These are phyloP conservation scores for Nemania diffusa DNA, from an alignment of 2,329 filamentous ascomycete genomes.

Conservation along the genomic window DNA sequence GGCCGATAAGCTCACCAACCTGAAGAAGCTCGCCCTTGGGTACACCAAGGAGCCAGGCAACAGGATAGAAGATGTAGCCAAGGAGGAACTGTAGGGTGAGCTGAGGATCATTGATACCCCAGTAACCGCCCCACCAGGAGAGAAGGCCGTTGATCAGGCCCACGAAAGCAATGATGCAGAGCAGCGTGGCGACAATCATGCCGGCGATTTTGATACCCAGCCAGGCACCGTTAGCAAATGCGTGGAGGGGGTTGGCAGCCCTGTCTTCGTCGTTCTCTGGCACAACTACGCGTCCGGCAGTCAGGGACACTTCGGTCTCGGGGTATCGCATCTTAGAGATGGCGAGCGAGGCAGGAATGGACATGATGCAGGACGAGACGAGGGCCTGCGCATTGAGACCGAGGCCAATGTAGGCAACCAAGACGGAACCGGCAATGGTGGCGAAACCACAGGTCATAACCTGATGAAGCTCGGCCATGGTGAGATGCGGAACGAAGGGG, in stretches of 20 bases:
- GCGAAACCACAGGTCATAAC: conserved; percentile 93
- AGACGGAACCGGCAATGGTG: conserved; percentile 87
- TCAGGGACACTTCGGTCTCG: conserved; percentile 86
- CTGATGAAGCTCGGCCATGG: conserved; percentile 88
- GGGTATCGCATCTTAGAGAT: conserved; percentile 91
- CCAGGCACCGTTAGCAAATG: conserved; percentile 80
- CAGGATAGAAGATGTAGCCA: conserved; percentile 76
- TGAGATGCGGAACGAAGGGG: conserved; percentile 86
- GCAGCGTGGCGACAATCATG: conserved; percentile 76
- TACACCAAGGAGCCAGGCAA: conserved; percentile 78
- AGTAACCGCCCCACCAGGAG: conserved; percentile 78
- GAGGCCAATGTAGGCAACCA: conserved; percentile 86
- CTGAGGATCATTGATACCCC: conserved; percentile 71
- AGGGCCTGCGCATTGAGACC: conserved; percentile 86
- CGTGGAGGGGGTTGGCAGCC: conserved; percentile 81
- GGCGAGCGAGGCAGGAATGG: conserved; percentile 88
- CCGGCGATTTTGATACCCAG: conserved; percentile 79
- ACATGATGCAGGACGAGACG: conserved; percentile 94
- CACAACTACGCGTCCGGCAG: conserved; percentile 81
- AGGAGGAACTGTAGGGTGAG: conserved; percentile 75
- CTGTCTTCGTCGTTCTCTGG: conserved; percentile 81
- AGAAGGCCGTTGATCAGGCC: conserved; percentile 74
- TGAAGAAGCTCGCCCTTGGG: conserved; percentile 72
- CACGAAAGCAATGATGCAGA: conserved; percentile 78
- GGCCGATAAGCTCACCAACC: conserved; percentile 81